Conservation (phyloP, 1,284 basidiomycete genomes). For the Fomitiporia mediterranea region DNA sequence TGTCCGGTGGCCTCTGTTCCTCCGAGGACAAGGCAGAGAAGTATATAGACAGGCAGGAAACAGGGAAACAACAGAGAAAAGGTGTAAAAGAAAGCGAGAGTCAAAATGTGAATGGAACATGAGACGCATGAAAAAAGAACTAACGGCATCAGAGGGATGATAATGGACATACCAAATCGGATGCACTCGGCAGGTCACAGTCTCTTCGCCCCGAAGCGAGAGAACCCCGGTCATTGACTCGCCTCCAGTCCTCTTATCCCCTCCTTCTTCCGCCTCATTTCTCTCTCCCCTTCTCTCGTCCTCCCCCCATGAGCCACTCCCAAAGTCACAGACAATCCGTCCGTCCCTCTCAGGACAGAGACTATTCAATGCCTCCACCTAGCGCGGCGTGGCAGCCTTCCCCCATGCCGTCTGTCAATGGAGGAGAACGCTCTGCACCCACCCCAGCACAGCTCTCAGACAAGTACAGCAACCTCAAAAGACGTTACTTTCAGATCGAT, state of each 20-base stretch:
- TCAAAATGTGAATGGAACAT: background rate
- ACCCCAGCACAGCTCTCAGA: conserved; percentile 41
- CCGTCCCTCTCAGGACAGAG: conserved; percentile 32
- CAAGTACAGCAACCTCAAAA: conserved; percentile 59
- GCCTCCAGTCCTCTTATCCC: conserved; percentile 24
- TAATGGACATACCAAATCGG: conserved; percentile 15
- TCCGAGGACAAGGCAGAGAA: background rate
- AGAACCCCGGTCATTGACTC: background rate
- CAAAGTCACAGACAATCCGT: conserved; percentile 27
- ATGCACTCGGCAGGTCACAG: conserved; percentile 15
- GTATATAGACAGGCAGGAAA: background rate
- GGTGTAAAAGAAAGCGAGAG: background rate
- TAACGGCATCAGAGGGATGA: conserved; percentile 4
- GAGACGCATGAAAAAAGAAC: conserved; percentile 1
- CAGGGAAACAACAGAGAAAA: background rate
- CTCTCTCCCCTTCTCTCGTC: conserved; percentile 21
- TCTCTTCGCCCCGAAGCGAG: conserved; percentile 3
- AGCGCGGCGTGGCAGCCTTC: conserved; percentile 23
- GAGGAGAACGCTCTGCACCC: conserved; percentile 28
- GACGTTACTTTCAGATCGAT: conserved; percentile 60
- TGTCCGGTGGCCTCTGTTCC: background rate
- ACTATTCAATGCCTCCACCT: conserved; percentile 25
- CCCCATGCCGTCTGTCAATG: conserved; percentile 20
- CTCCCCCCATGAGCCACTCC: conserved; percentile 20
- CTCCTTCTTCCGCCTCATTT: conserved; percentile 20